These are phyloP conservation scores for Diaporthe vaccinii DNA, from an alignment of 2,329 filamentous ascomycete genomes.

Conservation along the genomic window DNA sequence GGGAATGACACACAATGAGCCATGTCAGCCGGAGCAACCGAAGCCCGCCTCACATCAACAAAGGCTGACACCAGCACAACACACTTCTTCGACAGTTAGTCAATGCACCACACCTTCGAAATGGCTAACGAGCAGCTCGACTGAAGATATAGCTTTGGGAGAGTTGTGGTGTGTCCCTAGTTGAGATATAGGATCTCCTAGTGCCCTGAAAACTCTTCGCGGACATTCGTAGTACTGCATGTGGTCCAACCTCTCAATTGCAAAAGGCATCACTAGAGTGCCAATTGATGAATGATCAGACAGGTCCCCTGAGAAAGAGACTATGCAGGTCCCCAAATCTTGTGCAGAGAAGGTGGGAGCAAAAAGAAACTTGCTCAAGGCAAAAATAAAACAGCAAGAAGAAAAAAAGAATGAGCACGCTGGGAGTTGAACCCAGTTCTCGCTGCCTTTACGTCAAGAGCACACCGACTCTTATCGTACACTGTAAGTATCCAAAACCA, in stretches of 20 bases:
- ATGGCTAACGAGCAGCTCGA: background rate
- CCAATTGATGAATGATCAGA: background rate
- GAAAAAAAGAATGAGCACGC: background rate
- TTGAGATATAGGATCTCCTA: background rate
- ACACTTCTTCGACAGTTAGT: no score
- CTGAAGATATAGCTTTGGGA: background rate
- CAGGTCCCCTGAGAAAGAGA: no score
- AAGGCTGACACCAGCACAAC: background rate
- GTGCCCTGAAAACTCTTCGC: background rate
- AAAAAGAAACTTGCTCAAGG: background rate
- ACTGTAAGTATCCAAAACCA: background rate
- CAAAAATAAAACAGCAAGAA: background rate
- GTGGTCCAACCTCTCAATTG: no score
- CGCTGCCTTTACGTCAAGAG: background rate
- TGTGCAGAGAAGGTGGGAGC: no score
- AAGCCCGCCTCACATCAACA: background rate
- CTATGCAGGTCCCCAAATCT: background rate
- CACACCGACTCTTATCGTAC: background rate
- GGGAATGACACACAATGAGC: background rate
- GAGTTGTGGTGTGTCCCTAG: background rate
- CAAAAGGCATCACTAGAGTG: background rate
- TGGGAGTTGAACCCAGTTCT: background rate
- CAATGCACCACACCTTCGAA: background rate
- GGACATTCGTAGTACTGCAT: background rate
- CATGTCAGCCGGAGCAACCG: constrained; percentile 2